Conservation (phyloP, 148 eudicot genomes). For the Dysphania ambrosioides region DNA sequence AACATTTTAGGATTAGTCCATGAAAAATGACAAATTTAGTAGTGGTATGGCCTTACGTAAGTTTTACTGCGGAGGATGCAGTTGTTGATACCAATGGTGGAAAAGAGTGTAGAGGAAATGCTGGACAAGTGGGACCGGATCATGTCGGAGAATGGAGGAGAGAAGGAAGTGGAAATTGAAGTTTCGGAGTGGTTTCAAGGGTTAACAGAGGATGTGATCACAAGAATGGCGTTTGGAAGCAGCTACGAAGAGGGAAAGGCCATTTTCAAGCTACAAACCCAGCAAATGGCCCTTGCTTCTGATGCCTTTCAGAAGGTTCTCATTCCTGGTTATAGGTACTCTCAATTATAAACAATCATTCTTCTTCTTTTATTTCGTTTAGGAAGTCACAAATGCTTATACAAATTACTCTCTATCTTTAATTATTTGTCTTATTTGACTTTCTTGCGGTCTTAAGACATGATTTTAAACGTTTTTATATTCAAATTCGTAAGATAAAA, state of each 20-base stretch:
- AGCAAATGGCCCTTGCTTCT: slow-evolving; percentile 70
- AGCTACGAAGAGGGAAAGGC: slow-evolving; percentile 82
- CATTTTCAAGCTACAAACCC: slow-evolving; percentile 64
- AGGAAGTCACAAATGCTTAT: no score
- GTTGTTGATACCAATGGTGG: slow-evolving; percentile 72
- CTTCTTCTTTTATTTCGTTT: no score
- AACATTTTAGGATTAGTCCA: no score
- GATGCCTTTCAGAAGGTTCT: slow-evolving; percentile 78
- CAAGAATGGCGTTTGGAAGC: slow-evolving; percentile 73
- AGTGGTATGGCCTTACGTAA: background rate
- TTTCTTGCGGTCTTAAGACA: no score
- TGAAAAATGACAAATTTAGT: background rate
- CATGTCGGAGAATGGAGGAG: slow-evolving; percentile 21
- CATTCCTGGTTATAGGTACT: slow-evolving; percentile 84
- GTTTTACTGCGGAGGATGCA: slow-evolving; percentile 14
- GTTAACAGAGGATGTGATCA: slow-evolving; percentile 69
- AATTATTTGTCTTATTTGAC: no score
- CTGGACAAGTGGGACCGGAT: slow-evolving; percentile 48
- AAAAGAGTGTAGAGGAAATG: slow-evolving; percentile 57
- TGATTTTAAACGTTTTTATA: no score
- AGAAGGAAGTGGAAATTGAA: slow-evolving; percentile 63
- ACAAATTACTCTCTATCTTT: no score
- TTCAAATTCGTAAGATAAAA: no score
- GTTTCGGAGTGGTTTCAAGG: slow-evolving; percentile 75
- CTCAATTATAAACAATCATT: no score